phyloP scores from a whole-genome alignment of 1,284 basidiomycete genomes.

The Leccinum fuscescens region DNA sequence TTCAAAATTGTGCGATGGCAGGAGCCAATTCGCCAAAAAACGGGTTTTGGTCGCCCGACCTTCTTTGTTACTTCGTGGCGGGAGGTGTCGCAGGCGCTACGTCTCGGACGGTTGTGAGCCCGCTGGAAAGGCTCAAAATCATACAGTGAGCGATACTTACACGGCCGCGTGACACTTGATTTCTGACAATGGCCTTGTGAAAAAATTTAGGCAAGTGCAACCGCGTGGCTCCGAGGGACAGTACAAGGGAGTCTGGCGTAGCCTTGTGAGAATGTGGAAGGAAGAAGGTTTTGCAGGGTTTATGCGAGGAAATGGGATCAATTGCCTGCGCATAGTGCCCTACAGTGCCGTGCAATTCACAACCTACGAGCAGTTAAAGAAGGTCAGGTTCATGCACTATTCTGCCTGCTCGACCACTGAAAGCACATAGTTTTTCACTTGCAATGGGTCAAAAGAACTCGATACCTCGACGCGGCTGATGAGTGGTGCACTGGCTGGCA shows the following conservation, averaged over 20 bases:
- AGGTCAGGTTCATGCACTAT: conserved; percentile 39
- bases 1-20: conserved; percentile 18
- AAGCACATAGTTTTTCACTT: conserved; percentile 60
- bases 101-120: conserved; percentile 88
- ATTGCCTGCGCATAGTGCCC: conserved; percentile 86
- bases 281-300: conserved; percentile 91
- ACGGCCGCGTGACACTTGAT: not conserved
- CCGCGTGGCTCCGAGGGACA: conserved; percentile 57
- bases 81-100: conserved; percentile 82
- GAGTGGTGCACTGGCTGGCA: conserved; percentile 87
- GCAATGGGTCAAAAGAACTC: conserved; percentile 65
- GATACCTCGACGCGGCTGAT: conserved; percentile 81
- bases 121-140: conserved; percentile 91
- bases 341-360: conserved; percentile 85
- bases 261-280: conserved; percentile 83
- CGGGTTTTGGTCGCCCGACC: conserved; percentile 31
- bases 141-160: conserved; percentile 69
- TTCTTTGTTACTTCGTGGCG: conserved; percentile 54
- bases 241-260: conserved; percentile 83
- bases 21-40: conserved; percentile 27
- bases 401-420: conserved; percentile 7
- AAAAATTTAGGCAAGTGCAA: conserved; percentile 71
- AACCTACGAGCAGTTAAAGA: conserved; percentile 87
- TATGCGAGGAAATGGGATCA: conserved; percentile 92
- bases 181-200: conserved; percentile 1